Evolutionary conservation across 1,284 basidiomycete species (phyloP).

Genomic region (Marasmius tenuissimus): DNA sequence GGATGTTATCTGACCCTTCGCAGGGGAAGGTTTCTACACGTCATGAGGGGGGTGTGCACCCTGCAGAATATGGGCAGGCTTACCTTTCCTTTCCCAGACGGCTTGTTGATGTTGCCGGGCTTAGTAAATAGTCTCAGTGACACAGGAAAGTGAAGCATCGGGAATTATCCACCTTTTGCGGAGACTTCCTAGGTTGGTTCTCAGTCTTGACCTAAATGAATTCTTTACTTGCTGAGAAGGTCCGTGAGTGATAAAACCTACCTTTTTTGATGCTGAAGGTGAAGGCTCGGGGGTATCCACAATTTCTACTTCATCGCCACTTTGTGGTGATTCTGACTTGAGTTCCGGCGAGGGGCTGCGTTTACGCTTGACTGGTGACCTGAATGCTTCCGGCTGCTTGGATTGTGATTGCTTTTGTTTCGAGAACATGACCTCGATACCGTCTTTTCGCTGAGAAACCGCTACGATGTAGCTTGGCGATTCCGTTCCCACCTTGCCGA

Average conservation of each 20-base stretch:
- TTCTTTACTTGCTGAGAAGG: background rate
- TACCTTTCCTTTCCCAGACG: background rate
- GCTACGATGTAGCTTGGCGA: slow-evolving; percentile 84
- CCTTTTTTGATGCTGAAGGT: background rate
- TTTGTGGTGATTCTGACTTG: background rate
- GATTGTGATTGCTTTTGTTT: slow-evolving; percentile 47
- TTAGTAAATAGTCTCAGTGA: background rate
- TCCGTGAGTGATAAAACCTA: background rate
- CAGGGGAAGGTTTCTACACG: background rate
- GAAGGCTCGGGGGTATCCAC: background rate
- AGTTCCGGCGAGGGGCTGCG: background rate
- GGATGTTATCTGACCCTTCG: background rate
- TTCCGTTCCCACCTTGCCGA: slow-evolving; percentile 88
- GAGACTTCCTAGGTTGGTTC: background rate
- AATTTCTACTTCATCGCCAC: background rate
- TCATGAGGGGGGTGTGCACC: background rate
- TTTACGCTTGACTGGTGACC: slow-evolving; percentile 9
- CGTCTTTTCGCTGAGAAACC: slow-evolving; percentile 77
- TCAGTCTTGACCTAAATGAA: background rate
- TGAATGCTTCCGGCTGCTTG: background rate
- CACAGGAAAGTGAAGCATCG: background rate
- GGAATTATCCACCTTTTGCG: background rate
- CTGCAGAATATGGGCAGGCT: background rate
- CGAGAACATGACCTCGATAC: slow-evolving; percentile 86
- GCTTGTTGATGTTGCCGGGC: background rate